Evolutionary conservation across 768 basidiomycete genomes (phyloP), one percentile per base, ranked within the genome.

Genomic region (Psilocybe tampanensis): DNA sequence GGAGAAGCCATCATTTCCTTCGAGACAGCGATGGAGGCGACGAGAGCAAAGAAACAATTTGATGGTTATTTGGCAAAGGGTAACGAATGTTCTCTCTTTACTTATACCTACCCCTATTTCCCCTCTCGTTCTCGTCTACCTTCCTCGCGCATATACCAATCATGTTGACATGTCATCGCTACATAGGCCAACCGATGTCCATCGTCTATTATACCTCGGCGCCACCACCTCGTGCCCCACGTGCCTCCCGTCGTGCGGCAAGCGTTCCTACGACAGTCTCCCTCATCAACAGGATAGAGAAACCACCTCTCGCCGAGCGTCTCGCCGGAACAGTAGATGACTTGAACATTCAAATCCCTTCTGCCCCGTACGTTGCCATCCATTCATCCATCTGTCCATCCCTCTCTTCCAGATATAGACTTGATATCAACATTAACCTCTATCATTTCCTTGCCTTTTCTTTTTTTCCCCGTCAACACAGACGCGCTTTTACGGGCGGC

Each of bases 51-150:
- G 74, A 89, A 87, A 60, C 88, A 91, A 61, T 90, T 89, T 57
- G 83, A 94, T 67, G 93, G 94, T 44, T 88, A 92, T 64, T 80
- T 93, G 59, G 92, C 93, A 32, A 96, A 93, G 77, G 92, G 95
- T 95, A 71, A 64, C 33, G n/a, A 32, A 22, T 12, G 6, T 21
- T 26, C 60, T 19, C n/a, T 55, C 7, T 21, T 8, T 29, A n/a
- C 15, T 47, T 19, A 17, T 34, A 8, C 15, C 18, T 24, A 13
- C 26, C 19, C 39, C 33, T 44, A 62, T 29, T n/a, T 39, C n/a
- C n/a, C n/a, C 12, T 34, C 15, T 39, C 36, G 15, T 39, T 39
- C 12, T 42, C 42, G 22, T n/a, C 18, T 17, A 13, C 32, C 42
- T 32, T 42, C 33, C 39, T 32, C 21, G 36, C 4, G 29, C 18